These are phyloP conservation scores for Colletotrichum cordylinicola DNA, from an alignment of 2,329 filamentous ascomycete genomes.

Conservation along the genomic window DNA sequence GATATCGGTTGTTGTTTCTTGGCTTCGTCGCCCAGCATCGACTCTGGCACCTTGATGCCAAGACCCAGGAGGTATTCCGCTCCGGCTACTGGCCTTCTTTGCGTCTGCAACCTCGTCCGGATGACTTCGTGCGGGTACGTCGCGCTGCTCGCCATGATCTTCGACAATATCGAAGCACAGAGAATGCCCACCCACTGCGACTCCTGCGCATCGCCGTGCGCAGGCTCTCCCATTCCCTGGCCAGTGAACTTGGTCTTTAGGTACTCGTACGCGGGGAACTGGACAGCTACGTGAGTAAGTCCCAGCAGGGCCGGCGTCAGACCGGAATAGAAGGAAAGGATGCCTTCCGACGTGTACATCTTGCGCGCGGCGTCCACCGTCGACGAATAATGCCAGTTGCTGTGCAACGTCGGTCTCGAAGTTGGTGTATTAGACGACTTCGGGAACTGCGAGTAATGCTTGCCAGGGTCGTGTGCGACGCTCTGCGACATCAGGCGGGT, in stretches of 20 bases:
- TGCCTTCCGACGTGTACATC: constrained; percentile 91
- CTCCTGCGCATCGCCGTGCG: constrained; percentile 57
- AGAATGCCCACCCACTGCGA: constrained; percentile 85
- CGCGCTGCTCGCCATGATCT: constrained; percentile 90
- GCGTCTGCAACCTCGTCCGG: constrained; percentile 90
- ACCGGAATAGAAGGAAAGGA: constrained; percentile 93
- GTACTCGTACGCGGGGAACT: constrained; percentile 95
- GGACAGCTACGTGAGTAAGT: constrained; percentile 92
- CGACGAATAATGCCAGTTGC: constrained; percentile 90
- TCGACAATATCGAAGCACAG: constrained; percentile 89
- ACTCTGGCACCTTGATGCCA: constrained; percentile 43
- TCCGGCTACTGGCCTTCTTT: constrained; percentile 73
- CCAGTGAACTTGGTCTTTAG: constrained; percentile 92
- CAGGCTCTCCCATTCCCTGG: constrained; percentile 78
- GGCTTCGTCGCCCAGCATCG: constrained; percentile 48
- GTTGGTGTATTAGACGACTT: constrained; percentile 60
- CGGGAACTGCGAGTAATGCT: constrained; percentile 50
- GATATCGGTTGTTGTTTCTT: constrained; percentile 32
- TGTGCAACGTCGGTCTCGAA: constrained; percentile 59
- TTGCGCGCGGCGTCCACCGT: constrained; percentile 92
- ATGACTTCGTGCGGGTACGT: constrained; percentile 98
- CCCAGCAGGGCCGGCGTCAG: constrained; percentile 91
- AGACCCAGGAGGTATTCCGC: constrained; percentile 57
- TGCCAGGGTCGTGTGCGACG: constrained; percentile 53
- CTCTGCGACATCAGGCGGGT: constrained; percentile 97